phyloP scores from a whole-genome alignment of 257 asterid species.

The Plantago major region DNA sequence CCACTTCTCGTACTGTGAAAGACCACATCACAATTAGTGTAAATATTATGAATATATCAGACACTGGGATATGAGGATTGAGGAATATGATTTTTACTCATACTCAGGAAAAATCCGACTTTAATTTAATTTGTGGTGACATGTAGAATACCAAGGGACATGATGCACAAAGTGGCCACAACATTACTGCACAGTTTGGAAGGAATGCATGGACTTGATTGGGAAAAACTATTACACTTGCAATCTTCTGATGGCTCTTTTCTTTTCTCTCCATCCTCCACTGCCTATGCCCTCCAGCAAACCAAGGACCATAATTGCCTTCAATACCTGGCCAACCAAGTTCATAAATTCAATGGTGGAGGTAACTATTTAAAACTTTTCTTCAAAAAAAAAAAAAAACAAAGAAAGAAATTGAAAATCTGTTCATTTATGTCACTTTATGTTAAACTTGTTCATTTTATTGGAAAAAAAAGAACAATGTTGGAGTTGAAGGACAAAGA shows the following conservation, averaged over 20 bases:
- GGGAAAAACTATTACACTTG: constrained; percentile 40
- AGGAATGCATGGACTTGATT: constrained; percentile 34
- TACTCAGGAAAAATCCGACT: not conserved
- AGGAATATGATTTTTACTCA: not conserved
- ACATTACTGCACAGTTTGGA: constrained; percentile 39
- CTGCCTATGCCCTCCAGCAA: constrained; percentile 40
- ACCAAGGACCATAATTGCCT: constrained; percentile 32
- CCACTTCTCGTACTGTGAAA: too few relatives aligned
- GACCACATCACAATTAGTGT: too few relatives aligned
- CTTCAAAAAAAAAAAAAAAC: too few relatives aligned
- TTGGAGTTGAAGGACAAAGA: too few relatives aligned
- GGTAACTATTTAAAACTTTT: constrained; percentile 9
- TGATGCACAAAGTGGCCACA: constrained; percentile 36
- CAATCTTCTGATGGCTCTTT: constrained; percentile 38
- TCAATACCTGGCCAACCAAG: constrained; percentile 14
- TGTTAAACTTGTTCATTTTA: too few relatives aligned
- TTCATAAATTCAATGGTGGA: constrained; percentile 36
- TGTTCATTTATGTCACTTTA: too few relatives aligned
- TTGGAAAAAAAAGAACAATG: too few relatives aligned
- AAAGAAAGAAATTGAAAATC: too few relatives aligned
- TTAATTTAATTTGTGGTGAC: not conserved
- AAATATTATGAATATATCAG: too few relatives aligned
- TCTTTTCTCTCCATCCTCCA: constrained; percentile 36
- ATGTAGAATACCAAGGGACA: constrained; percentile 35
- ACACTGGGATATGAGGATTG: not conserved